Conservation (phyloP, 176 grass and related monocot genomes). For the Musa troglodytarum region DNA sequence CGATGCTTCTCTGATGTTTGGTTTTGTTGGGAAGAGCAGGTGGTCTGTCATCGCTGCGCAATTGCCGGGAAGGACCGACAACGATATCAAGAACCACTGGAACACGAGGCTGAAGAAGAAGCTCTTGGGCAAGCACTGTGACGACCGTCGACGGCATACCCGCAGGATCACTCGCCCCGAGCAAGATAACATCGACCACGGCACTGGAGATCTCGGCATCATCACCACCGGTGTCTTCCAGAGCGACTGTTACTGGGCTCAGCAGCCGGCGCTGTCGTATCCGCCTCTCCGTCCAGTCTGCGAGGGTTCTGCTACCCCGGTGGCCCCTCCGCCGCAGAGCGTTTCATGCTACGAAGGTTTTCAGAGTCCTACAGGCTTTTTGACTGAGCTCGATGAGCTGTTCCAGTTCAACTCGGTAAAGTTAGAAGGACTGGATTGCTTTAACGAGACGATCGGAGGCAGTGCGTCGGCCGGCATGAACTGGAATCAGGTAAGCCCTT, state of each 20-base stretch:
- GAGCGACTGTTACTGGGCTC: too few relatives aligned
- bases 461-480: background rate
- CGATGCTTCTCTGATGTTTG: too few relatives aligned
- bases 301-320: too few relatives aligned
- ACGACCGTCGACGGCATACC: conserved; percentile 1
- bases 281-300: too few relatives aligned
- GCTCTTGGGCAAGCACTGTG: conserved; percentile 70
- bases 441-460: conserved; percentile 10
- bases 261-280: too few relatives aligned
- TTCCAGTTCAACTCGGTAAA: conserved; percentile 71
- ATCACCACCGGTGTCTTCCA: background rate
- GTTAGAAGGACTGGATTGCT: conserved; percentile 54
- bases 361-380: conserved; percentile 11
- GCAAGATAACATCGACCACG: conserved; percentile 14
- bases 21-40: conserved; percentile 23
- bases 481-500: conserved; percentile 4
- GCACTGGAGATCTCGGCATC: background rate
- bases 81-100: conserved; percentile 99
- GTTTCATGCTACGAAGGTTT: too few relatives aligned
- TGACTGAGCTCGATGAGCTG: conserved; percentile 48
- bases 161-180: conserved; percentile 4
- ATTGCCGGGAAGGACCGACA: conserved; percentile 87
- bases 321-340: too few relatives aligned
- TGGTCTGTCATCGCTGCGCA: conserved; percentile 94
- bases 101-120: conserved; percentile 97